Evolutionary conservation across 2,329 filamentous ascomycete genomes (phyloP).

Genomic region (Arthroderma sp.): DNA sequence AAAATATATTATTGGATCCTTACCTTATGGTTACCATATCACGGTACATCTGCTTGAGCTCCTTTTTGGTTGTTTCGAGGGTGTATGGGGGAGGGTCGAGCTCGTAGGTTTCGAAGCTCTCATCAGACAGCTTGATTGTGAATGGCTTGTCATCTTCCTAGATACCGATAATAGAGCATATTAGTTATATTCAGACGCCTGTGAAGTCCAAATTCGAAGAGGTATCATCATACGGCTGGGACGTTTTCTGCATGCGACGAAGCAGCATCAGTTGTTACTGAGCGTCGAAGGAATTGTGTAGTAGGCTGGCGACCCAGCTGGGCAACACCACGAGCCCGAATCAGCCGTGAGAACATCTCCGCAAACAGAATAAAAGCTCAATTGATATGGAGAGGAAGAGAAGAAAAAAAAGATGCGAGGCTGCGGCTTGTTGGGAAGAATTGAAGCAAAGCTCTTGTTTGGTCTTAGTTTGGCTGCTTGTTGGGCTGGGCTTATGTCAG

Average conservation of each 20-base stretch:
- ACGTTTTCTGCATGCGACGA: constrained; percentile 78
- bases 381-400: constrained; percentile 4
- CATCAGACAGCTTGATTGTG: constrained; percentile 81
- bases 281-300: constrained; percentile 46
- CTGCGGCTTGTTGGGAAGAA: neutral
- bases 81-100: constrained; percentile 92
- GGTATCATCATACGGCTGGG: constrained; percentile 42
- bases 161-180: neutral
- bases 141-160: constrained; percentile 92
- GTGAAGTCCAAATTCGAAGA: neutral
- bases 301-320: constrained; percentile 40
- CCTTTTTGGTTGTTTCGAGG: constrained; percentile 86
- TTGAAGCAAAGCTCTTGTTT: constrained; percentile 1
- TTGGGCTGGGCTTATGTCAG: constrained; percentile 10
- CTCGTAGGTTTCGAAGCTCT: constrained; percentile 99
- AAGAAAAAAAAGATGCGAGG: neutral
- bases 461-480: constrained; percentile 1
- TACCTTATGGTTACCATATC: constrained; percentile 94
- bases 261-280: constrained; percentile 90
- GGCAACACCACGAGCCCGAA: constrained; percentile 48
- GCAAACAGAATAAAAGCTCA: constrained; percentile 13
- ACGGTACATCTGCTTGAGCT: constrained; percentile 97
- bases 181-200: neutral
- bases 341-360: constrained; percentile 58
- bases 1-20: constrained; percentile 20